Conservation (phyloP, 305 asterid species). For the Solanum hybrid region DNA sequence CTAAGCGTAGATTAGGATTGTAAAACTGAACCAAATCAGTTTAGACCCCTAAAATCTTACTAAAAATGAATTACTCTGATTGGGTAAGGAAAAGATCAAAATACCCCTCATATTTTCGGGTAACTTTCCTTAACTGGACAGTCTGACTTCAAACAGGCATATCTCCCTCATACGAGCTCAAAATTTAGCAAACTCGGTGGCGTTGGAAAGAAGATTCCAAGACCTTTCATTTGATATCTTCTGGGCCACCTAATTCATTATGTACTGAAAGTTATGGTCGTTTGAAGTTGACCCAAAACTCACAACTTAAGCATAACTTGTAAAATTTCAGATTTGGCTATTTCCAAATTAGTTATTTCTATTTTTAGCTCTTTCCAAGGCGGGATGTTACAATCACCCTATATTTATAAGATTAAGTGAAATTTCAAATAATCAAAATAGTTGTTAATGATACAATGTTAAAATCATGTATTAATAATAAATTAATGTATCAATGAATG, state of each 20-base stretch:
- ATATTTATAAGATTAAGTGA: neutral
- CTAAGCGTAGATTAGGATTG: neutral
- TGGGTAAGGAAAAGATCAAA: neutral
- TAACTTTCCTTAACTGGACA: no score
- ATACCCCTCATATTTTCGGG: neutral
- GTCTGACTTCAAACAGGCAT: no score
- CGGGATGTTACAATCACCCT: neutral
- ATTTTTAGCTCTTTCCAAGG: neutral
- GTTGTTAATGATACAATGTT: neutral
- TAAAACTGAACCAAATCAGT: neutral
- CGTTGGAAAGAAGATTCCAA: no score
- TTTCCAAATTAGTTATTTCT: neutral
- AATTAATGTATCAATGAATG: neutral
- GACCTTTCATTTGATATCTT: neutral
- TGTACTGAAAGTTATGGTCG: neutral
- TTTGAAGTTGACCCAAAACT: neutral
- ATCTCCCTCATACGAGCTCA: neutral
- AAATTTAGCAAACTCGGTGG: neutral
- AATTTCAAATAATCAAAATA: no score
- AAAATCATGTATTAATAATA: neutral
- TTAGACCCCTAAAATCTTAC: neutral
- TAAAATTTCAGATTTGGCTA: neutral
- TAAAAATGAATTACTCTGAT: neutral
- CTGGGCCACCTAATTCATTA: neutral
- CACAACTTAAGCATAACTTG: neutral